Evolutionary conservation across 192 early-diverging fungal genomes (phyloP).

Genomic region (Backusella westeae): DNA sequence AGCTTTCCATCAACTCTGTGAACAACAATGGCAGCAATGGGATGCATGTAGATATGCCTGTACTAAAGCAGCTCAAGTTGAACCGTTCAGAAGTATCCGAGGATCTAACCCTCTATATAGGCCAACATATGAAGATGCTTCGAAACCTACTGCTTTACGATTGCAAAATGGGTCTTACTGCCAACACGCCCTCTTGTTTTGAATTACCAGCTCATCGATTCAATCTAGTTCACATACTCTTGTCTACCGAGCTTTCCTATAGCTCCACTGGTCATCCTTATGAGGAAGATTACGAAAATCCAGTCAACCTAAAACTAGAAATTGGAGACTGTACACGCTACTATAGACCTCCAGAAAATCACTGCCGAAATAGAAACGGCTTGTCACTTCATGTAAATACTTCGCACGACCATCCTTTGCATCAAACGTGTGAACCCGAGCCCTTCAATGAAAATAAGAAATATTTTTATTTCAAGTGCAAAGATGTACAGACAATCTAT

Average conservation of each 20-base stretch:
- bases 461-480: neutral
- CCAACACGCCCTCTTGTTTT: neutral
- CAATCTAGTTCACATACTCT: neutral
- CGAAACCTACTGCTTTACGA: neutral
- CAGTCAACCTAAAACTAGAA: neutral
- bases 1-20: neutral
- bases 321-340: neutral
- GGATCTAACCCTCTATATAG: neutral
- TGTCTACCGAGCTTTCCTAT: neutral
- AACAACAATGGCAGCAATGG: neutral
- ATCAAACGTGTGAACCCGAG: neutral
- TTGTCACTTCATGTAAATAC: neutral
- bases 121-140: neutral
- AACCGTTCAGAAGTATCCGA: neutral
- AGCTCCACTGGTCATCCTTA: neutral
- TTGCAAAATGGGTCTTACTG: neutral
- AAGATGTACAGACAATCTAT: neutral
- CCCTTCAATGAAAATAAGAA: neutral
- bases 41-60: neutral
- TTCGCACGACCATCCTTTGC: neutral
- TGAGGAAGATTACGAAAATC: neutral
- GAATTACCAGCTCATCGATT: neutral
- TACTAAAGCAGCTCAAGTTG: neutral
- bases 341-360: neutral
- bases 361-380: neutral